Evolutionary conservation across 2,329 filamentous ascomycete species (phyloP).

Genomic region (Polytolypa hystricis): DNA sequence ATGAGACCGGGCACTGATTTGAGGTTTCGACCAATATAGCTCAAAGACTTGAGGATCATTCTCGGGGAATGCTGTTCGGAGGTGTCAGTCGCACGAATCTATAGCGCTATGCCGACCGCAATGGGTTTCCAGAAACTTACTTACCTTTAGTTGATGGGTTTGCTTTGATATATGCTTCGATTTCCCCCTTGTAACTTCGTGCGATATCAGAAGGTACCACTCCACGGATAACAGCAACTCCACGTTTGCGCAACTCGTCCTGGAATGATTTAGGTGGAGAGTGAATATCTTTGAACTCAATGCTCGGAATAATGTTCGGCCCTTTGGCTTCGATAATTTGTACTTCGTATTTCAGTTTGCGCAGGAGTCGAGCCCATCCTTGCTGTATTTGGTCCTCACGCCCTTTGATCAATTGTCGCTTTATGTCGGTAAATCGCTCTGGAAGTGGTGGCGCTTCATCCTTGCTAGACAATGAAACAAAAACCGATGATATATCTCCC

Average conservation of each 20-base stretch:
- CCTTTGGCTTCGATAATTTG: not conserved
- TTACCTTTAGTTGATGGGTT: slow-evolving; percentile 1
- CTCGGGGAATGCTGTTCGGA: slow-evolving; percentile 50
- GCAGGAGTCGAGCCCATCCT: not conserved
- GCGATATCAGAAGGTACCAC: slow-evolving; percentile 55
- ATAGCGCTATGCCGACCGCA: too few relatives aligned
- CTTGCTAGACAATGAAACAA: not conserved
- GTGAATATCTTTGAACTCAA: not conserved
- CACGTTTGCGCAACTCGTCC: slow-evolving; percentile 44
- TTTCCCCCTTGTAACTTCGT: slow-evolving; percentile 51
- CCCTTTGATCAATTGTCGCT: not conserved
- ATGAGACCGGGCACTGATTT: slow-evolving; percentile 57
- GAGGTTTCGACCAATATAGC: slow-evolving; percentile 62
- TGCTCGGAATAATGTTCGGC: not conserved
- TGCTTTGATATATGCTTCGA: slow-evolving; percentile 49
- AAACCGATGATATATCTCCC: slow-evolving; percentile 1
- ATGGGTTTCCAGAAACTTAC: too few relatives aligned
- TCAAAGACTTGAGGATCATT: slow-evolving; percentile 61
- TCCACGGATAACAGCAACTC: slow-evolving; percentile 52
- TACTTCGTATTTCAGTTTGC: not conserved
- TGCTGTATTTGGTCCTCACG: not conserved
- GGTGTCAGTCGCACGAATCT: too few relatives aligned
- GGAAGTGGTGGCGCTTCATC: slow-evolving; percentile 1
- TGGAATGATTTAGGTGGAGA: not conserved
- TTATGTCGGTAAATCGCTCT: not conserved